phyloP scores from a whole-genome alignment of 2,329 filamentous ascomycete species.

The Colletotrichum cordylinicola region DNA sequence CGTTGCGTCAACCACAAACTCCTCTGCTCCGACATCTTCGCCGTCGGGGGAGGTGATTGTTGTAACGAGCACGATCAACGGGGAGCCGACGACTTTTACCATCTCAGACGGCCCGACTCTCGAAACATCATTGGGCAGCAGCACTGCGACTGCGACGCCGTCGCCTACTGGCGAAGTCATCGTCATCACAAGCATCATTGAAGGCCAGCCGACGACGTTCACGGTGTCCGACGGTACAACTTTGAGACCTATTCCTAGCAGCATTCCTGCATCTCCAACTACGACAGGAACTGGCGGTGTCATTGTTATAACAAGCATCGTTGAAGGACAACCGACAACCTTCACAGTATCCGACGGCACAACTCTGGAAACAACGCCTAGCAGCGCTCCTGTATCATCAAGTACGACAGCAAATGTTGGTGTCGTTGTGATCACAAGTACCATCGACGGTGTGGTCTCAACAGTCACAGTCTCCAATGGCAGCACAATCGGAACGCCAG shows the following conservation, averaged over 20 bases:
- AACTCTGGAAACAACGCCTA: not conserved
- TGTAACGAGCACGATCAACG: not conserved
- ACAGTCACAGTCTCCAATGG: not conserved
- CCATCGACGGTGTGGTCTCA: not conserved
- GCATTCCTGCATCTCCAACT: not conserved
- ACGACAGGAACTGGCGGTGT: not conserved
- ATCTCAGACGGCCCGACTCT: not conserved
- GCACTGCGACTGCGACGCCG: not conserved
- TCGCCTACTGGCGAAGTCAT: not conserved
- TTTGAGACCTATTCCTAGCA: not conserved
- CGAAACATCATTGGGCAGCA: not conserved
- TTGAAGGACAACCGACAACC: not conserved
- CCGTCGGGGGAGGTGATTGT: not conserved
- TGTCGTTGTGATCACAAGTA: not conserved
- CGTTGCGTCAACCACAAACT: not conserved
- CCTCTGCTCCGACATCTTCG: not conserved
- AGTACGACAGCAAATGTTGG: not conserved
- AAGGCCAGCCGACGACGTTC: not conserved
- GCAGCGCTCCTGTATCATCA: not conserved
- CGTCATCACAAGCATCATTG: not conserved
- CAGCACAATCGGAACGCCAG: not conserved
- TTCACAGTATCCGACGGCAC: not conserved
- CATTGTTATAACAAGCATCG: not conserved
- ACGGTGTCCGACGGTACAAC: not conserved
- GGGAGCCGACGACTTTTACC: not conserved